phyloP scores from a whole-genome alignment of 2,329 filamentous ascomycete species.

The Microcyclosporella mali region DNA sequence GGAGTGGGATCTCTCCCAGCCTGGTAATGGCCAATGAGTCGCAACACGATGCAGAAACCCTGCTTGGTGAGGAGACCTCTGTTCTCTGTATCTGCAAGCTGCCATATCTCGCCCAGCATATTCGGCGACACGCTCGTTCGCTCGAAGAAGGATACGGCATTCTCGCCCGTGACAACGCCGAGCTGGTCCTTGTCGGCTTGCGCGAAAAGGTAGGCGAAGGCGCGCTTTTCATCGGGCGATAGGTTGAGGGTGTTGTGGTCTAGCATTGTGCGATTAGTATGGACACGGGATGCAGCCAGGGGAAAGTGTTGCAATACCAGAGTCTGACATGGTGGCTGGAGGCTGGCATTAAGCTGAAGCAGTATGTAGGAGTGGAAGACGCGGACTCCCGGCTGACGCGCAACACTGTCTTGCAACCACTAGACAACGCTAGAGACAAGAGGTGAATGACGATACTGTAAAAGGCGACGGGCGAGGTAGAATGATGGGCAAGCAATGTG shows the following conservation, averaged over 20 bases:
- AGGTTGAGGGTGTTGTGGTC: constrained; percentile 54
- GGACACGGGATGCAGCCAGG: background rate
- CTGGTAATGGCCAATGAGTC: constrained; percentile 93
- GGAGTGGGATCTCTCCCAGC: constrained; percentile 73
- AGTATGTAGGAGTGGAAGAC: too few relatives aligned
- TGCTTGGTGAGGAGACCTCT: constrained; percentile 85
- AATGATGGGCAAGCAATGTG: too few relatives aligned
- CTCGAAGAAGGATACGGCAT: constrained; percentile 96
- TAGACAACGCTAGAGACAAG: too few relatives aligned
- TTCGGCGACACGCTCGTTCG: constrained; percentile 84
- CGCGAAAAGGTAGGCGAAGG: constrained; percentile 87
- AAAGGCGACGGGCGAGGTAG: too few relatives aligned
- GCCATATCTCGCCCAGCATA: constrained; percentile 95
- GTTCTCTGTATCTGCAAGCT: constrained; percentile 96
- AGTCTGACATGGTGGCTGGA: constrained; percentile 20
- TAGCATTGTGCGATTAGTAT: constrained; percentile 14
- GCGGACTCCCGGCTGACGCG: too few relatives aligned
- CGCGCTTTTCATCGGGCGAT: constrained; percentile 83
- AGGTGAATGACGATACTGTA: too few relatives aligned
- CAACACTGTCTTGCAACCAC: too few relatives aligned
- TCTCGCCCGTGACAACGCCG: constrained; percentile 89
- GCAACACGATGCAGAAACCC: constrained; percentile 86
- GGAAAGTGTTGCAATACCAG: constrained; percentile 8
- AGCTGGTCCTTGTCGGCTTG: constrained; percentile 87
- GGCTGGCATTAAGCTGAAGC: constrained; percentile 10